phyloP scores from a whole-genome alignment of 2,329 filamentous ascomycete species.

The Trichophyton equinum region DNA sequence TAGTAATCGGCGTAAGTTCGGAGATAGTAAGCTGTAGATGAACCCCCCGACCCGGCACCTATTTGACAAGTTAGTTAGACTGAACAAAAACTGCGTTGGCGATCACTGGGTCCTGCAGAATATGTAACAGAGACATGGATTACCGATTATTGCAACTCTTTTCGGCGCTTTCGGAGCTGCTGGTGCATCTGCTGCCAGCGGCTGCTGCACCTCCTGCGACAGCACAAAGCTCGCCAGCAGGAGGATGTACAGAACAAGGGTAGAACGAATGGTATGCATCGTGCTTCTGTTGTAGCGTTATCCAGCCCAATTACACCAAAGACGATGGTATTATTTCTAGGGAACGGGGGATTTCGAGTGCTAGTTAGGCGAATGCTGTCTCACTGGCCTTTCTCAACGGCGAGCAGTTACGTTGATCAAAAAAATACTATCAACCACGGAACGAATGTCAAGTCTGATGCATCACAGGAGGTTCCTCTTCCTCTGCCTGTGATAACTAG shows the following conservation, averaged over 20 bases:
- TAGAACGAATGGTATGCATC: neutral
- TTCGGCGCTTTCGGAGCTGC: constrained; percentile 4
- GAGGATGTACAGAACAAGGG: constrained; percentile 2
- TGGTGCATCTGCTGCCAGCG: constrained; percentile 4
- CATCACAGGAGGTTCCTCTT: neutral
- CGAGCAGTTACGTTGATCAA: neutral
- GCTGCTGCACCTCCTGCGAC: constrained; percentile 8
- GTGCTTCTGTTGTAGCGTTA: neutral
- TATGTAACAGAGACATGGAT: neutral
- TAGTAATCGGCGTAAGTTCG: constrained; percentile 53
- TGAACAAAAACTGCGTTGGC: neutral
- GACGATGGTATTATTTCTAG: neutral
- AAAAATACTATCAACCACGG: neutral
- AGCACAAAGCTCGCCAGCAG: constrained; percentile 6
- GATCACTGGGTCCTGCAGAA: neutral
- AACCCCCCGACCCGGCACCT: constrained; percentile 83
- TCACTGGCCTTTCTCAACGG: neutral
- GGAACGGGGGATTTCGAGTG: neutral
- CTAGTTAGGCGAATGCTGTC: neutral
- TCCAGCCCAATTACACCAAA: neutral
- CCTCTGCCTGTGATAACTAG: too few relatives aligned
- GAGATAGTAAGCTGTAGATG: constrained; percentile 76
- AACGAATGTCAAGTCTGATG: neutral
- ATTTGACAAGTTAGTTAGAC: neutral
- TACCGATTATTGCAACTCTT: constrained; percentile 11